Evolutionary conservation across 1,284 basidiomycete species (phyloP), one percentile per base, ranked within the genome.

Genomic region (Lignosus rhinocerotis): DNA sequence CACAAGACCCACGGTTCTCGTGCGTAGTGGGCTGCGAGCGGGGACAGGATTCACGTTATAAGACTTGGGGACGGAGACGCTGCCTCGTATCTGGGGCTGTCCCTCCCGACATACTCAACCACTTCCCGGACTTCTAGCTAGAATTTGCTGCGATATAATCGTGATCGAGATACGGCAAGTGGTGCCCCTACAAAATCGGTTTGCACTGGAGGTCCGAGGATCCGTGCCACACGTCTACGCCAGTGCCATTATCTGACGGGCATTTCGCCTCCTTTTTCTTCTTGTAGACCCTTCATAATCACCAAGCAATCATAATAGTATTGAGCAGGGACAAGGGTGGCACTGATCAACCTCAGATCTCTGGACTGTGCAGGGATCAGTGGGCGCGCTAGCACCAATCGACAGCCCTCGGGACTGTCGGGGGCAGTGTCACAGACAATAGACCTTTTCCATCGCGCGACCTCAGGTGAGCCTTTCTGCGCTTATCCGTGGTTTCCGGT

Each of bases 391-490:
- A 50, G 32, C 54, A 45, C 25, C 30, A 45, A 44, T 33, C 43
- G 43, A 17, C 25, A 45, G 45, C 42, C 43, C 46, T 33, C 50
- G 56, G 38, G 19, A 25, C 41, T 42, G 42, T 53, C 56, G 56
- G 56, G 53, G 47, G 48, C 51, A 44, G 56, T 50, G 52, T 42
- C 42, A 46, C 25, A 58, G 36, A 58, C 56, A 58, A 58, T 58
- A 54, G 51, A 49, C 38, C 45, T 14, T 53, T 49, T 33, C 19
- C n/a, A n/a, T 14, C 17, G n/a, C 56, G 34, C 41, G 11, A 30
- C 4, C 47, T 50, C 56, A 58, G 56, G 56, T 58, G 56, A 58
- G 56, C 36, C 16, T 36, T 25, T 38, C 41, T 51, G 49, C 55
- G 55, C 55, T 31, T 56, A 51, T 56, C 43, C 31, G 31, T 12